A percentile compares a stretch with the other conserved stretches of the same genome.
phyloP scores from a whole-genome alignment of 768 basidiomycete genomes.

The Favolaschia claudopus region DNA sequence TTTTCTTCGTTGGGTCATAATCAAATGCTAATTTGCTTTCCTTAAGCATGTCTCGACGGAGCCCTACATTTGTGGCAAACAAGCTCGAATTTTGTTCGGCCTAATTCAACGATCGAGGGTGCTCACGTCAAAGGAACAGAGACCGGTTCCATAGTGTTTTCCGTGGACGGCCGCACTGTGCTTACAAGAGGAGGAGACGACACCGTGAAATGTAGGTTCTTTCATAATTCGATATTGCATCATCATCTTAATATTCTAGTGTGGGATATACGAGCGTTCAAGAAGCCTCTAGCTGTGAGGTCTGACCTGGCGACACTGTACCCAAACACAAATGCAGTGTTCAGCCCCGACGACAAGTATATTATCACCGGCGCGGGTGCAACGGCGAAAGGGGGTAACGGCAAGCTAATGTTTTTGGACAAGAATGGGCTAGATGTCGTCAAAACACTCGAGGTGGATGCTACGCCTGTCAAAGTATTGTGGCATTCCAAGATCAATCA shows the following conservation, averaged over 20 bases:
- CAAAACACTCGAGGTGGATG: conserved; percentile 71
- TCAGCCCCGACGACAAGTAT: conserved; percentile 93
- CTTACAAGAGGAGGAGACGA: conserved; percentile 94
- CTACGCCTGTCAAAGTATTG: conserved; percentile 85
- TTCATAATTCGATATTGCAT: conserved; percentile 7
- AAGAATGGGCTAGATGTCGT: conserved; percentile 74
- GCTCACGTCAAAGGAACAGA: conserved; percentile 90
- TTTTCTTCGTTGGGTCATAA: conserved; percentile 5
- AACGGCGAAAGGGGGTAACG: conserved; percentile 69
- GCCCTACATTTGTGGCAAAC: conserved; percentile 94
- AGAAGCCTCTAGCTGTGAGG: conserved; percentile 82
- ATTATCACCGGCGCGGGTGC: conserved; percentile 86
- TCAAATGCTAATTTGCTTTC: conserved; percentile 14
- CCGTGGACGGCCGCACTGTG: conserved; percentile 85
- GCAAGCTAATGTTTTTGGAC: conserved; percentile 76
- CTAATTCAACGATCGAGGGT: conserved; percentile 83
- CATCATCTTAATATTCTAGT: conserved; percentile 54
- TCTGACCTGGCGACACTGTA: conserved; percentile 78
- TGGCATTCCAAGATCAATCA: conserved; percentile 99
- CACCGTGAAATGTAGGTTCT: conserved; percentile 89
- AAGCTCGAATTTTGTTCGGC: conserved; percentile 91
- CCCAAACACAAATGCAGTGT: conserved; percentile 91
- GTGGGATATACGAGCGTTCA: conserved; percentile 94
- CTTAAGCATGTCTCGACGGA: conserved; percentile 86
- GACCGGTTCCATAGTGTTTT: conserved; percentile 87